Evolutionary conservation across 176 grass and related monocot species (phyloP).

Genomic region (Oryza nivara): DNA sequence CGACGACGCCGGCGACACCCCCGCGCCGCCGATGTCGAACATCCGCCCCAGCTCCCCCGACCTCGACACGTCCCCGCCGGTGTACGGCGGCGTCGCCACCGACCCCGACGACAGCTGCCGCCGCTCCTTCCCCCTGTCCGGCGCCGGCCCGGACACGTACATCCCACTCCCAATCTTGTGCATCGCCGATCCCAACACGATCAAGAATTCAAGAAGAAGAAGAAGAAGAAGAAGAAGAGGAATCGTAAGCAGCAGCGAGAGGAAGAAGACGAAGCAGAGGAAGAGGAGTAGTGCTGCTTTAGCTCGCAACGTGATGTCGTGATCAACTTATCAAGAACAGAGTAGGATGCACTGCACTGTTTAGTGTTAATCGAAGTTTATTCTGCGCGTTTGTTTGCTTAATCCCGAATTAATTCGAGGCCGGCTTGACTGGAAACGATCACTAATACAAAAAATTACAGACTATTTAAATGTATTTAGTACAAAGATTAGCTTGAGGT

Average conservation of each 20-base stretch:
- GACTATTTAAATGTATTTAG: neutral
- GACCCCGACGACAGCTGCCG: constrained; percentile 48
- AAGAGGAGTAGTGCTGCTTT: constrained; percentile 8
- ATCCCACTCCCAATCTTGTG: constrained; percentile 81
- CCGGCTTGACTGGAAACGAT: constrained; percentile 21
- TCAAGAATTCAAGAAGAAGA: neutral
- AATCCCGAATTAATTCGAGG: constrained; percentile 51
- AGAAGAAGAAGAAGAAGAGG: neutral
- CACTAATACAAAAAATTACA: neutral
- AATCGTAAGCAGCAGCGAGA: neutral
- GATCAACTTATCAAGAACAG: constrained; percentile 51
- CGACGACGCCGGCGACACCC: constrained; percentile 45
- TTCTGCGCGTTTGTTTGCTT: constrained; percentile 24
- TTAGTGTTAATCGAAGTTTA: neutral
- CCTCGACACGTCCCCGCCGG: constrained; percentile 69
- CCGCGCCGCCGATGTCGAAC: constrained; percentile 67
- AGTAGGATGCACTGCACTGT: constrained; percentile 11
- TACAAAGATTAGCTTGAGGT: neutral
- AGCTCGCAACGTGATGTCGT: constrained; percentile 46
- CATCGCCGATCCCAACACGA: constrained; percentile 28
- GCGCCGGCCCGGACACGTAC: constrained; percentile 87
- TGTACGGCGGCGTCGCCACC: constrained; percentile 71
- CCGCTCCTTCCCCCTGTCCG: constrained; percentile 67
- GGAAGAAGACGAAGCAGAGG: neutral
- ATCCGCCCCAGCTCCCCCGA: constrained; percentile 88